Conservation (phyloP, 257 asterid genomes). For the Striga asiatica region DNA sequence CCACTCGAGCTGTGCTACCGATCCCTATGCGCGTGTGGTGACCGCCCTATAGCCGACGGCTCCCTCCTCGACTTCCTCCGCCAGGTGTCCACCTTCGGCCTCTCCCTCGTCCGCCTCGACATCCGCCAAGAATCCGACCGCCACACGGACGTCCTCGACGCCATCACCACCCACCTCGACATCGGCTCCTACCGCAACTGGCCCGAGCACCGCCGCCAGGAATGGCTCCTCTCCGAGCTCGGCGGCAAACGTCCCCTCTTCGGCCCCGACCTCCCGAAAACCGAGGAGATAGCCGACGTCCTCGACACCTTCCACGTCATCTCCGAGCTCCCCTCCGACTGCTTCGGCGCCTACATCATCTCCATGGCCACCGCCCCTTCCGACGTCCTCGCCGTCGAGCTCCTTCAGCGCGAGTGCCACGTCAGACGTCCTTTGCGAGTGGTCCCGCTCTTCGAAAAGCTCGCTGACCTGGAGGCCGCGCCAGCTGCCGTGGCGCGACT, state of each 20-base stretch:
- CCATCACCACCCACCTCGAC: slow-evolving; percentile 39
- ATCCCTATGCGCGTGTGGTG: slow-evolving; percentile 55
- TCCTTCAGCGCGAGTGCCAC: slow-evolving; percentile 56
- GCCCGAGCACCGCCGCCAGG: slow-evolving; percentile 44
- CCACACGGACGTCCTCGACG: slow-evolving; percentile 53
- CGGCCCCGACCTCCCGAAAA: slow-evolving; percentile 54
- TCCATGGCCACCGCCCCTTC: slow-evolving; percentile 63
- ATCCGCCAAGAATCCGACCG: slow-evolving; percentile 60
- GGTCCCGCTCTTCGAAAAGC: slow-evolving; percentile 56
- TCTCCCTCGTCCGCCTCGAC: slow-evolving; percentile 49
- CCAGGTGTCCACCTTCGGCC: slow-evolving; percentile 58
- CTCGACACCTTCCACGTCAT: slow-evolving; percentile 39
- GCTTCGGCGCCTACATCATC: slow-evolving; percentile 67
- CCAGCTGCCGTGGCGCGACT: slow-evolving; percentile 56
- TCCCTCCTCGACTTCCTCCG: slow-evolving; percentile 56
- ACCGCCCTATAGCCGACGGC: slow-evolving; percentile 52
- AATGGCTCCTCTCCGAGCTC: slow-evolving; percentile 56
- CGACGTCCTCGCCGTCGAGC: slow-evolving; percentile 60
- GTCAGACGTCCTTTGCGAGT: slow-evolving; percentile 43
- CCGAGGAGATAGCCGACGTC: slow-evolving; percentile 54
- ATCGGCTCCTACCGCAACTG: slow-evolving; percentile 48
- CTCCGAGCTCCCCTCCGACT: slow-evolving; percentile 56
- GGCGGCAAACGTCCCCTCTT: slow-evolving; percentile 56
- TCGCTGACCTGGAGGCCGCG: slow-evolving; percentile 49
- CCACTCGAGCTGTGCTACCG: slow-evolving; percentile 65